Conservation (phyloP, 1,284 basidiomycete species). For the Rhodotorula sp. region DNA sequence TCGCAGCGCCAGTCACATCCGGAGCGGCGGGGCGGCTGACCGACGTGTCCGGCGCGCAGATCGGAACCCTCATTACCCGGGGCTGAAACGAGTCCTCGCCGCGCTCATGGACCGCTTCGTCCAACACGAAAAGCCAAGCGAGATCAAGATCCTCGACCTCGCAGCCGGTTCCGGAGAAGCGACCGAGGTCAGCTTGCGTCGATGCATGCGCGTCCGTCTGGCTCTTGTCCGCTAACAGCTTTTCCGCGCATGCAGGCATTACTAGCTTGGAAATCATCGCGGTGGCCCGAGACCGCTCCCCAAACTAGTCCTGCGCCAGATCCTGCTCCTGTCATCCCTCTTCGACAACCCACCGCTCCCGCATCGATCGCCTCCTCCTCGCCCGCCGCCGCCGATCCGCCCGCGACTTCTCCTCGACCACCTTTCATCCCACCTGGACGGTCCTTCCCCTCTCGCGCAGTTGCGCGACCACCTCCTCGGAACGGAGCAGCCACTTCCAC, state of each 20-base stretch:
- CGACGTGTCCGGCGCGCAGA: conserved; percentile 42
- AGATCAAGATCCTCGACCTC: conserved; percentile 54
- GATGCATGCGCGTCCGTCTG: too few species aligned
- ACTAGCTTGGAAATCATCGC: conserved; percentile 25
- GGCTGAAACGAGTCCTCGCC: conserved; percentile 57
- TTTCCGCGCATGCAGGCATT: conserved; percentile 11
- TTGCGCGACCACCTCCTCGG: not conserved
- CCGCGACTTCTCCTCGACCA: not conserved
- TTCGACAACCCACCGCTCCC: not conserved
- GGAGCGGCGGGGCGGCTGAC: not conserved
- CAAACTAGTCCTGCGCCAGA: not conserved
- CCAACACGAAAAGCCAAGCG: conserved; percentile 48
- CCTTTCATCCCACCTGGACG: not conserved
- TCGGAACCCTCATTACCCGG: conserved; percentile 69
- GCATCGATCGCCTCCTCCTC: not conserved
- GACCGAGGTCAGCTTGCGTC: conserved; percentile 49
- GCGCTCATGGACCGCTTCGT: conserved; percentile 53
- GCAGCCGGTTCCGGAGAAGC: conserved; percentile 53
- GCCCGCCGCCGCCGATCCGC: not conserved
- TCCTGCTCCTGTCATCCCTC: not conserved
- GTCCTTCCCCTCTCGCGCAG: not conserved
- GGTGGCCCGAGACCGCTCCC: conserved; percentile 13
- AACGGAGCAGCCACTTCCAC: not conserved
- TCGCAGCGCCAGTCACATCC: too few species aligned
- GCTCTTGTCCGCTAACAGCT: not conserved